phyloP scores from a whole-genome alignment of 129 eudicot species.

The Calendula officinalis region DNA sequence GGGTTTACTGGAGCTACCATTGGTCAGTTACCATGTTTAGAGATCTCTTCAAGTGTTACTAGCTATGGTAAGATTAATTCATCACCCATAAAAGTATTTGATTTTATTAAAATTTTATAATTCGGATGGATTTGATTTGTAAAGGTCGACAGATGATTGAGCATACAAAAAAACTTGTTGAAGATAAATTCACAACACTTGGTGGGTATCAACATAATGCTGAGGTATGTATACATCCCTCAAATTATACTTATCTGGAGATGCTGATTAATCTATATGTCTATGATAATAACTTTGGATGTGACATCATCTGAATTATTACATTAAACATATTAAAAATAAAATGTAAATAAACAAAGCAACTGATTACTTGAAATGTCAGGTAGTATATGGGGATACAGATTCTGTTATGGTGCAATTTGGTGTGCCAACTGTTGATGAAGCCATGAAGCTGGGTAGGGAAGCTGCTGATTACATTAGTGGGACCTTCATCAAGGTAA shows the following conservation, averaged over 20 bases:
- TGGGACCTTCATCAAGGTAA: slow-evolving; percentile 81
- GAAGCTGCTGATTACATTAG: slow-evolving; percentile 97
- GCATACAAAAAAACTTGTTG: slow-evolving; percentile 93
- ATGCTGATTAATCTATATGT: too few relatives aligned
- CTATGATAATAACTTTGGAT: too few relatives aligned
- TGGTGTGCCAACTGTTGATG: slow-evolving; percentile 83
- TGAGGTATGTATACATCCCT: too few relatives aligned
- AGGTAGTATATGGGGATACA: slow-evolving; percentile 98
- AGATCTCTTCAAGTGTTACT: slow-evolving; percentile 98
- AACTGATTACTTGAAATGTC: slow-evolving; percentile 28
- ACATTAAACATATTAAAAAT: too few relatives aligned
- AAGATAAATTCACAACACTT: slow-evolving; percentile 76
- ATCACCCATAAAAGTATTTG: slow-evolving; percentile 11
- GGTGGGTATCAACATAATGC: slow-evolving; percentile 81
- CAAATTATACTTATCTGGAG: too few relatives aligned
- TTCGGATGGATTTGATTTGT: too few relatives aligned
- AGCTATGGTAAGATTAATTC: slow-evolving; percentile 91
- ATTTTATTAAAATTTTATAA: too few relatives aligned
- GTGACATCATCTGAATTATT: too few relatives aligned
- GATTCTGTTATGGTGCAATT: slow-evolving; percentile 99
- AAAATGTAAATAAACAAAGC: background rate
- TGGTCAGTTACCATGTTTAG: slow-evolving; percentile 95
- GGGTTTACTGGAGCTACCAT: slow-evolving; percentile 98
- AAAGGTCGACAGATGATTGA: slow-evolving; percentile 99
- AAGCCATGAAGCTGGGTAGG: slow-evolving; percentile 89